phyloP scores from a whole-genome alignment of 306 rosid species.

The Inga oerstediana region DNA sequence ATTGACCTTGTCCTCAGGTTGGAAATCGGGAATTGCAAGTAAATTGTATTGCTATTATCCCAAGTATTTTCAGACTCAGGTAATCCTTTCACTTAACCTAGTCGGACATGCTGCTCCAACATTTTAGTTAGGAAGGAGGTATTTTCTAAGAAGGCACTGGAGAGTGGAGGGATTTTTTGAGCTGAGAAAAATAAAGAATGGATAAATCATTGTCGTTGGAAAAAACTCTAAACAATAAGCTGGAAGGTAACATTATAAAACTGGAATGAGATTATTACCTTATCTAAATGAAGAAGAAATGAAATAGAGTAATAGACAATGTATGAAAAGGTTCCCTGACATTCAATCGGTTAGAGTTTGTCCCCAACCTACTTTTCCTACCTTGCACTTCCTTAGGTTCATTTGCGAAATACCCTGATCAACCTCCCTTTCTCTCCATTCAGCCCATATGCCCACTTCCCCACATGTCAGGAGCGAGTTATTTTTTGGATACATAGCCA shows the following conservation, averaged over 20 bases:
- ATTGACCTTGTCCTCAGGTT: not conserved
- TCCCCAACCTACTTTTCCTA: not conserved
- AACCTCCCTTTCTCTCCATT: no score
- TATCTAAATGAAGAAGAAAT: not conserved
- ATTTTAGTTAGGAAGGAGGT: not conserved
- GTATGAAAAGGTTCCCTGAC: not conserved
- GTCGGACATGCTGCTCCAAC: not conserved
- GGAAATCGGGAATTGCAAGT: not conserved
- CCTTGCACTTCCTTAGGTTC: not conserved
- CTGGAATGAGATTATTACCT: not conserved
- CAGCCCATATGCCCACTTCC: no score
- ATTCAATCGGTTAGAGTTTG: not conserved
- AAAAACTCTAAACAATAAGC: not conserved
- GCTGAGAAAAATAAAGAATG: not conserved
- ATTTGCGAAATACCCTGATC: no score
- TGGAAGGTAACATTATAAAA: not conserved
- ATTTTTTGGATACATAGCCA: not conserved
- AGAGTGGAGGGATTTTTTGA: not conserved
- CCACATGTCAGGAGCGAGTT: no score
- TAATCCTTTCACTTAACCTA: not conserved
- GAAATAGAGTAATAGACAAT: not conserved
- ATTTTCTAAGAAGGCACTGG: not conserved
- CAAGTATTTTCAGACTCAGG: not conserved
- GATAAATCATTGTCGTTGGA: not conserved
- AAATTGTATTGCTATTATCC: not conserved